Evolutionary conservation across 805 yeast species (phyloP), one percentile per base, ranked within the genome.

Genomic region (Brettanomyces bruxellensis): DNA sequence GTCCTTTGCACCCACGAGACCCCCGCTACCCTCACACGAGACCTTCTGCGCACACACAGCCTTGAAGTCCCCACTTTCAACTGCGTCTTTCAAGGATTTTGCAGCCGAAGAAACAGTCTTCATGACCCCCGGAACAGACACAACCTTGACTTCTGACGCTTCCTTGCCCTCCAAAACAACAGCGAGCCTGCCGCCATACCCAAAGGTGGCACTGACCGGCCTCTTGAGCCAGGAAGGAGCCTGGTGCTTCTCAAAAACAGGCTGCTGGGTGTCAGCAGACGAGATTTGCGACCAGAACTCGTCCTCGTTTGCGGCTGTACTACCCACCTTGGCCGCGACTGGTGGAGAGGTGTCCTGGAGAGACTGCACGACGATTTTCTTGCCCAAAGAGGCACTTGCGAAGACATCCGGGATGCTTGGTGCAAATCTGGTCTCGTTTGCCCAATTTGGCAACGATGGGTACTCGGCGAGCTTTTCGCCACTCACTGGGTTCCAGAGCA

Each of bases 391-490:
- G 23, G 95, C 86, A 47, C 86, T 75, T 4, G 95, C 95, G 69
- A 93, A 86, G 44, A 87, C 66, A 51, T 91, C 96, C 2, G 99
- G 99, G 28, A 86, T 77, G 24, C 72, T 64, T 38, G 96, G 95
- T 49, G 96, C 95, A 70, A 90, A 93, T 55, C 76, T 76, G 11
- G 96, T 77, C 66, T 87, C 81, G 68, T 89, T 93, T 12, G 86
- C 82, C 99, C 99, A 93, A 65, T 88, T 90, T 35, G 95, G 85
- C 34, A 95, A 78, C 11, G 95, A 78, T 45, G 98, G 97, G 63
- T 86, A 93, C 59, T 87, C 86, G 4, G 93, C 95, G 52, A 91
- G 68, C 57, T 78, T 75, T 47, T 69, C 70, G 41, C 90, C 95
- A 22, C 75, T 66, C 45, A 78, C 67, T 25, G 97, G 96, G 64